Evolutionary conservation across 1,139 yeast genomes (phyloP).

Genomic region (Blastobotrys apis): DNA sequence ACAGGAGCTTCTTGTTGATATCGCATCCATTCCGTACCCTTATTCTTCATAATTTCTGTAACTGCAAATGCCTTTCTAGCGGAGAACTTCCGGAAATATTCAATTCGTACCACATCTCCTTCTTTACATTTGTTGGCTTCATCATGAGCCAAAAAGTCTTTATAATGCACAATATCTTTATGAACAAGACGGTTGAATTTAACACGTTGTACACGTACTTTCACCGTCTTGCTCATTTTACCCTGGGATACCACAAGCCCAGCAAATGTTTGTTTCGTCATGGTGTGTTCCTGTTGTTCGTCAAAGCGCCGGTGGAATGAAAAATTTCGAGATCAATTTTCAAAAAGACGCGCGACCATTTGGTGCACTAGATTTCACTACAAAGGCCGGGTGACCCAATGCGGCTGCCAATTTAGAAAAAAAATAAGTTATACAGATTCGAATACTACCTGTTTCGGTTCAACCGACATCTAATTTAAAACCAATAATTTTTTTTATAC

Average conservation of each 20-base stretch:
- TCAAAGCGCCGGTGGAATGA: neutral
- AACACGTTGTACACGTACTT: conserved; percentile 70
- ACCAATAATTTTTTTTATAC: too few relatives aligned
- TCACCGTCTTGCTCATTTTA: conserved; percentile 91
- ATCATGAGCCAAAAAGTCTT: conserved; percentile 88
- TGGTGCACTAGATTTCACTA: neutral
- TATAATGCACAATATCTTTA: conserved; percentile 65
- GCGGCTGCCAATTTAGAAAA: too few relatives aligned
- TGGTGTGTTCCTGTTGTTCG: conserved; percentile 33
- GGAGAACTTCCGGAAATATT: conserved; percentile 81
- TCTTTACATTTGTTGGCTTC: conserved; percentile 88
- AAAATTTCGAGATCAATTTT: neutral
- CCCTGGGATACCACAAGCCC: conserved; percentile 96
- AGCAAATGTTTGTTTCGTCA: conserved; percentile 86
- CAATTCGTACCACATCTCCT: conserved; percentile 93
- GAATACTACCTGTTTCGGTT: too few relatives aligned
- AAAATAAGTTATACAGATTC: neutral
- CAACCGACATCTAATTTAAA: too few relatives aligned
- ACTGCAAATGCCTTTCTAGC: conserved; percentile 85
- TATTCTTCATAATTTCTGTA: conserved; percentile 83
- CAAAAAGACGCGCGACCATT: neutral
- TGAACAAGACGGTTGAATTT: conserved; percentile 28
- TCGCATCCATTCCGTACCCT: conserved; percentile 86
- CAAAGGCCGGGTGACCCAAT: too few relatives aligned
- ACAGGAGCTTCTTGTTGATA: conserved; percentile 71